Evolutionary conservation across 495 filamentous ascomycete species (phyloP).

Genomic region (Penicillium canescens): DNA sequence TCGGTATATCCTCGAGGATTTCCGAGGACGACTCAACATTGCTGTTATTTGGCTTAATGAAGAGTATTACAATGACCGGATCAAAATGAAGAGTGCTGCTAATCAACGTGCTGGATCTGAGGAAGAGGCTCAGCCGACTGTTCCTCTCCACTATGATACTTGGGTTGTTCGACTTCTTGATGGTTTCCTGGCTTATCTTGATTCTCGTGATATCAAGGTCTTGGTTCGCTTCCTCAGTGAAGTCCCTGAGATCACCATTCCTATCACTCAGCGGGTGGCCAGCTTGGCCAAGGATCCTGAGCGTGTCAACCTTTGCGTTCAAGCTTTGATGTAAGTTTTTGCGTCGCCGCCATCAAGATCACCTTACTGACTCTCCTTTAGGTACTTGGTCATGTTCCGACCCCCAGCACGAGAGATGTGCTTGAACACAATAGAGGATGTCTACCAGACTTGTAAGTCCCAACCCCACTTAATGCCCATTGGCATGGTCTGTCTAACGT

Average conservation of each 20-base stretch:
- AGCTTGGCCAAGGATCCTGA: constrained; percentile 86
- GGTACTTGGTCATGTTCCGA: constrained; percentile 82
- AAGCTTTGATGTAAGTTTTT: constrained; percentile 57
- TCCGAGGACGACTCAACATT: constrained; percentile 79
- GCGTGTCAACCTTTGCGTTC: constrained; percentile 62
- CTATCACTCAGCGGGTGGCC: constrained; percentile 73
- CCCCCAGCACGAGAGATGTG: constrained; percentile 80
- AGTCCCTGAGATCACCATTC: constrained; percentile 72
- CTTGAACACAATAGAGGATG: constrained; percentile 78
- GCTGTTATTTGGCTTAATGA: constrained; percentile 92
- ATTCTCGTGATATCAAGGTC: constrained; percentile 76
- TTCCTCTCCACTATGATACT: constrained; percentile 67
- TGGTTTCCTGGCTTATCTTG: constrained; percentile 83
- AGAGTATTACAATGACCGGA: constrained; percentile 94
- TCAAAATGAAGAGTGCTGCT: constrained; percentile 52
- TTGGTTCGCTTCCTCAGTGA: constrained; percentile 90
- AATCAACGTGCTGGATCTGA: constrained; percentile 39
- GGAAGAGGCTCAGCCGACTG: constrained; percentile 26
- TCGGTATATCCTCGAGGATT: constrained; percentile 86
- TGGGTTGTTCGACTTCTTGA: constrained; percentile 82
- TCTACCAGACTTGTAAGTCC: constrained; percentile 68
- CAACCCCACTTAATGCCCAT: not conserved
- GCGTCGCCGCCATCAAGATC: not conserved
- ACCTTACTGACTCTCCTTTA: constrained; percentile 24
- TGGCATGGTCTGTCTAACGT: constrained; percentile 12